phyloP scores from a whole-genome alignment of 2,329 filamentous ascomycete species.

The Colletotrichum sp. region DNA sequence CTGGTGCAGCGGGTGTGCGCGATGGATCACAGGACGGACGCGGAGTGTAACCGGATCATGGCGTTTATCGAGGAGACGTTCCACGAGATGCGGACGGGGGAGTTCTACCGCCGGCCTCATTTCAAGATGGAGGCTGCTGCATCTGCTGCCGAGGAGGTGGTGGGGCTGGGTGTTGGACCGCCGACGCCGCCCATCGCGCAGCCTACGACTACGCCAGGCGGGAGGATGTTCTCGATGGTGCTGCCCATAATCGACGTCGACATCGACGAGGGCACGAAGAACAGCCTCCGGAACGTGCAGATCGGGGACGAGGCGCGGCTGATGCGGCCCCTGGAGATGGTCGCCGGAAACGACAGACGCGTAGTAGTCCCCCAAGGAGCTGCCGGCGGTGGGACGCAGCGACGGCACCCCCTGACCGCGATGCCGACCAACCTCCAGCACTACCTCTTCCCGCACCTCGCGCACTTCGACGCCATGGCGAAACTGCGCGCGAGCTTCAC shows the following conservation, averaged over 20 bases:
- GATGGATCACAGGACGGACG: conserved; percentile 17
- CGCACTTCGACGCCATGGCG: conserved; percentile 23
- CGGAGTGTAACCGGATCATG: conserved; percentile 18
- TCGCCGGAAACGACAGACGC: background rate
- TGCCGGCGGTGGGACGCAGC: background rate
- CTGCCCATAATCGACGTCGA: conserved; percentile 23
- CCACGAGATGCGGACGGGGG: conserved; percentile 20
- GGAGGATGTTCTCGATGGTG: conserved; percentile 21
- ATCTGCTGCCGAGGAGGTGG: background rate
- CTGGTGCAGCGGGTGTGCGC: conserved; percentile 22
- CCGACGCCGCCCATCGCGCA: background rate
- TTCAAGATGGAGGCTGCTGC: conserved; percentile 7
- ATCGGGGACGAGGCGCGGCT: conserved; percentile 10
- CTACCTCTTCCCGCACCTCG: conserved; percentile 22
- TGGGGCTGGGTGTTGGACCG: background rate
- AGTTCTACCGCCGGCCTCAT: conserved; percentile 22
- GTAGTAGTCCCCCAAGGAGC: background rate
- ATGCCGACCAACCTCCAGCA: conserved; percentile 24
- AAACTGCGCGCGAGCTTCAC: conserved; percentile 19
- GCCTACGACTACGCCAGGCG: background rate
- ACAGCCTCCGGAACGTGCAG: conserved; percentile 12
- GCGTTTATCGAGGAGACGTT: conserved; percentile 23
- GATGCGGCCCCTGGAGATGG: background rate
- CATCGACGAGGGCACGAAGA: conserved; percentile 20
- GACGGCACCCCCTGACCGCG: conserved; percentile 8